A percentile compares a stretch with the other conserved stretches of the same genome.
phyloP scores from a whole-genome alignment of 2,329 filamentous ascomycete genomes.

The Colletotrichum aenigma region DNA sequence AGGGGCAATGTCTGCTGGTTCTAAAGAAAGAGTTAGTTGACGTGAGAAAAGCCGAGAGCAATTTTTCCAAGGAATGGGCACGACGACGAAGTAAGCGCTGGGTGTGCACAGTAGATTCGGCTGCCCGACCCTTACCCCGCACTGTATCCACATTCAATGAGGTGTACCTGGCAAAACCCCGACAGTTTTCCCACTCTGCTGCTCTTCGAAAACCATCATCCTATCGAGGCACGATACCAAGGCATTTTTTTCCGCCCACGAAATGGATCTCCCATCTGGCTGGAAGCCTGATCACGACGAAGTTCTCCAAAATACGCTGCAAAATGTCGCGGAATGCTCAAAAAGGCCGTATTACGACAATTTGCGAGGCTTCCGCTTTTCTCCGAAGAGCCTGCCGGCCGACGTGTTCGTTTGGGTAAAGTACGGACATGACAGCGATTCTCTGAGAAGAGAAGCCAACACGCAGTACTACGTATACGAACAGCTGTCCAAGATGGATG shows the following conservation, averaged over 20 bases:
- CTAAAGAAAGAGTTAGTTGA: no score
- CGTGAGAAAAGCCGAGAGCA: no score
- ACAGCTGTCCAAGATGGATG: not conserved
- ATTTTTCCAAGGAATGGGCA: no score
- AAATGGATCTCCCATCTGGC: not conserved
- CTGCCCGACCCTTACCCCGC: accelerated
- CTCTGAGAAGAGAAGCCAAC: not conserved
- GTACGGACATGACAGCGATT: not conserved
- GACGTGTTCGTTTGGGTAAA: not conserved
- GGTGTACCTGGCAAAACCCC: not conserved
- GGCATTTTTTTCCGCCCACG: accelerated
- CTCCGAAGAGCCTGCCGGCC: not conserved
- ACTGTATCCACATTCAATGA: not conserved
- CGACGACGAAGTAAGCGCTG: not conserved
- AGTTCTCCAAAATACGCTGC: not conserved
- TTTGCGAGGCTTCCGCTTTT: not conserved
- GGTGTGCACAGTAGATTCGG: not conserved
- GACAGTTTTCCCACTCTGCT: accelerated
- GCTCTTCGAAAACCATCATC: not conserved
- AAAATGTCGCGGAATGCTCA: not conserved
- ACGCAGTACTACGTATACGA: not conserved
- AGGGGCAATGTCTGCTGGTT: no score
- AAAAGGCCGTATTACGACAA: not conserved
- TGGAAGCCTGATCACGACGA: not conserved
- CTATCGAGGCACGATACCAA: not conserved